Evolutionary conservation across 805 yeast species (phyloP), one percentile per base, ranked within the genome.

Genomic region (Zygoascus biomembranicola): DNA sequence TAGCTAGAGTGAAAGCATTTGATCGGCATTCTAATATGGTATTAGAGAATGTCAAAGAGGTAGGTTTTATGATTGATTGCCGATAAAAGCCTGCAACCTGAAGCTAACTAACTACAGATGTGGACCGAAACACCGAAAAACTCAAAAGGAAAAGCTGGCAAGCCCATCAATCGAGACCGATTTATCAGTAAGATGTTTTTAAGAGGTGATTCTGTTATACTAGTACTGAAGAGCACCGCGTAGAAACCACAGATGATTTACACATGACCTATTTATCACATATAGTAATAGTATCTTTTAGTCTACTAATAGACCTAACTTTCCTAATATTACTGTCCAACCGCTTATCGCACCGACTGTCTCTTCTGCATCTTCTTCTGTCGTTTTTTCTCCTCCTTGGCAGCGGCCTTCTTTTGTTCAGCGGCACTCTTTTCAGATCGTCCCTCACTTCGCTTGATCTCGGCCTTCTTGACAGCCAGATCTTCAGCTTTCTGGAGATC

Each of bases 21-120:
- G 99, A 94, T 67, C 82, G 96, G 65, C 99, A 94, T 70, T 85
- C 96, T 58, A 94, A 94, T 69, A 80, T 94, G 86, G 84, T 94
- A 9, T 73, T 94, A 55, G 96, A 88, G 64, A 88, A 90, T 62
- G 97, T 92, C 37, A 89, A 87, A 67, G 99, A 94, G 65, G 73
- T 85, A 20, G 61, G 63, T 52, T 16, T 23, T 5, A 11, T 4
- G 39, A 5, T 20, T 13, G 19, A 41, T 37, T 32, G 47, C 20
- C n/a, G 19, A 13, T n/a, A 18, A 16, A 32, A 28, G 49, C 41
- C 19, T 14, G 18, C 32, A 20, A 11, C n/a, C n/a, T n/a, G 23
- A 19, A 41, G 32, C 18, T 6, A 19, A 45, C 31, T 20, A n/a
- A 14, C 32, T 18, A 18, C 54, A 66, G 69, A 68, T 78, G 65